phyloP scores from a whole-genome alignment of 441 rosid genomes.

The Populus hybrid region DNA sequence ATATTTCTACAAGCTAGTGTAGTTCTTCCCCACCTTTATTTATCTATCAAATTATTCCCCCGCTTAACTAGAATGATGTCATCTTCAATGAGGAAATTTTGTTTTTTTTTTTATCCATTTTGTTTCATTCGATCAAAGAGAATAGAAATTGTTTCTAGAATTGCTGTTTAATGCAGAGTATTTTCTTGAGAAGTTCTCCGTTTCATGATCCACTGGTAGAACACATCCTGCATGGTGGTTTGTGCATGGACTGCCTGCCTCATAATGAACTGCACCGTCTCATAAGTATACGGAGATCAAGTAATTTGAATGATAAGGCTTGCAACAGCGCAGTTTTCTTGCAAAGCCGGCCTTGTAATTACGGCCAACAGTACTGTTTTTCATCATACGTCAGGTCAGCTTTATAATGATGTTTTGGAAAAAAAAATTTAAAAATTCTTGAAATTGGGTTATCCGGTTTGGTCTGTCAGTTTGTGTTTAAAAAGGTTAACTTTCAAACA shows the following conservation, averaged over 20 bases:
- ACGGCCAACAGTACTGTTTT: neutral
- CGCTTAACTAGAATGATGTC: neutral
- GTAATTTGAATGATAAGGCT: neutral
- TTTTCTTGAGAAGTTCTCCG: neutral
- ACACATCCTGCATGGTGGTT: neutral
- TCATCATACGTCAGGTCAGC: too few relatives aligned
- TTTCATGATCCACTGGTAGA: neutral
- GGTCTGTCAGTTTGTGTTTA: too few relatives aligned
- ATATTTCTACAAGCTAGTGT: neutral
- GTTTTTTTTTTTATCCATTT: neutral
- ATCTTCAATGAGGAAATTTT: constrained; percentile 4
- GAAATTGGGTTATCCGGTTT: too few relatives aligned
- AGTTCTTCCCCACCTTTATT: neutral
- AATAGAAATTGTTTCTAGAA: neutral
- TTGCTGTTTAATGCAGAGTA: neutral
- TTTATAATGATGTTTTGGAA: too few relatives aligned
- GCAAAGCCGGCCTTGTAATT: neutral
- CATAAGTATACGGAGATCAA: neutral
- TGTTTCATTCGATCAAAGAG: neutral
- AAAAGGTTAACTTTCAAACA: too few relatives aligned
- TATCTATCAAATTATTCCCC: neutral
- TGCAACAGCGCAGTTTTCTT: neutral
- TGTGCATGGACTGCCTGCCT: neutral
- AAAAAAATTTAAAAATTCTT: too few relatives aligned
- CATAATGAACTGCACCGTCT: neutral